Conservation (phyloP, 768 basidiomycete species). For the Boletus eberwhitei region DNA sequence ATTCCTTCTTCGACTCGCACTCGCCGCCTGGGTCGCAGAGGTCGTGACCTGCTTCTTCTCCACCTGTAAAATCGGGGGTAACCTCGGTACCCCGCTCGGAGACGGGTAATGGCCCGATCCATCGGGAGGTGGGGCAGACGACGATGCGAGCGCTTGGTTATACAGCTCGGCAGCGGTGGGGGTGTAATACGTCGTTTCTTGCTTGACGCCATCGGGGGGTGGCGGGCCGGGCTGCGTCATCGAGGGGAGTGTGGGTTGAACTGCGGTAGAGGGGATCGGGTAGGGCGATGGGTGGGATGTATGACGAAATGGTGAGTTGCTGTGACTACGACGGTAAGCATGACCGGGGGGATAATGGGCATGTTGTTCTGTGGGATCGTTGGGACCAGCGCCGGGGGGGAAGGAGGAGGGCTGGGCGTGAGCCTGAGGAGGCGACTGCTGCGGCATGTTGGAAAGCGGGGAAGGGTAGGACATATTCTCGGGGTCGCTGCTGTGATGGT, state of each 20-base stretch:
- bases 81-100: conserved; percentile 39
- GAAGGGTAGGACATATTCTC: conserved; percentile 24
- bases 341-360: conserved; percentile 35
- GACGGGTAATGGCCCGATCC: conserved; percentile 30
- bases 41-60: conserved; percentile 96
- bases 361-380: conserved; percentile 32
- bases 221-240: conserved; percentile 18
- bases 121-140: conserved; percentile 22
- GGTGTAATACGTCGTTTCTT: conserved; percentile 43
- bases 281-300: conserved; percentile 39
- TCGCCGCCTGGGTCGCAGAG: conserved; percentile 88
- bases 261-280: conserved; percentile 34
- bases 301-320: conserved; percentile 35
- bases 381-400: conserved; percentile 34
- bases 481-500: conserved; percentile 25
- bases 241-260: conserved; percentile 29
- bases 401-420: conserved; percentile 38
- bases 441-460: conserved; percentile 32
- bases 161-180: conserved; percentile 55
- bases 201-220: conserved; percentile 35
- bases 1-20: conserved; percentile 83
- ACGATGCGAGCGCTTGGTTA: conserved; percentile 41
- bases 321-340: conserved; percentile 32
- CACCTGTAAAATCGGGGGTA: conserved; percentile 85
- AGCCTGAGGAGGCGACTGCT: conserved; percentile 22